Base-by-base conservation (phyloP, 2,329 filamentous ascomycete genomes). In the Exophiala aquamarina region DNA sequence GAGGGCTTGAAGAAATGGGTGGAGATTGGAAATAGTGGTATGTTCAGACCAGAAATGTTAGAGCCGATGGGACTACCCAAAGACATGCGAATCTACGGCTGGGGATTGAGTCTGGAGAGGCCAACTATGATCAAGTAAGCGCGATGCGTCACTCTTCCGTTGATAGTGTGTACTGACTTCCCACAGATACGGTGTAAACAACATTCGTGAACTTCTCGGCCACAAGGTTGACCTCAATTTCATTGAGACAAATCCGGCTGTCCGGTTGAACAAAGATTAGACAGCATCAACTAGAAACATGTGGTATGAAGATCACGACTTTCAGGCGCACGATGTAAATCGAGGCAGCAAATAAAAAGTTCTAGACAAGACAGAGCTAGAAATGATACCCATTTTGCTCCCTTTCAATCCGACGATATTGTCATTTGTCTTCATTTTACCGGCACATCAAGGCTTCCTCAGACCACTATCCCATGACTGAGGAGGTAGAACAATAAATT, bases 11-110 rank as follows among this genome's bases (percentile, higher is more conserved):
- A 82, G 62, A 95, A 95, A 75, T 86, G 94, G 73, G 89, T 97
- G 19, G 93, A 97, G 74, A 97, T 97, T 65, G 93, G 93, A 50
- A 97, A 98, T 74, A 92, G 86, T 61, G 93, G 93, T 55, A 97
- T 98, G 91, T 98, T 98, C 83, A 80, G 93, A 58, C 91, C 93
- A 2, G 93, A 98, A 72, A 96, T 97, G 92, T 70, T 96, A 63
- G 87, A 95, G 71, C 77, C 90, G 4, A 95, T 96, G 91, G 92
- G 92, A 26, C 70, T 97, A 63, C 91, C 91, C 18, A 89, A 85
- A 71, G 87, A 95, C 63, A 83, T 97, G 82, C 78, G 87, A 54
- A 91, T 96, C 8, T 97, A 95, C 66, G 93, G 93, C 26, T 97
- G 90, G 79, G 93, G 93, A 29, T 72, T 98, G 64, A 89, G 83